Base-by-base conservation (phyloP, 2,329 filamentous ascomycete species). In the Apiospora rasikravindrae region DNA sequence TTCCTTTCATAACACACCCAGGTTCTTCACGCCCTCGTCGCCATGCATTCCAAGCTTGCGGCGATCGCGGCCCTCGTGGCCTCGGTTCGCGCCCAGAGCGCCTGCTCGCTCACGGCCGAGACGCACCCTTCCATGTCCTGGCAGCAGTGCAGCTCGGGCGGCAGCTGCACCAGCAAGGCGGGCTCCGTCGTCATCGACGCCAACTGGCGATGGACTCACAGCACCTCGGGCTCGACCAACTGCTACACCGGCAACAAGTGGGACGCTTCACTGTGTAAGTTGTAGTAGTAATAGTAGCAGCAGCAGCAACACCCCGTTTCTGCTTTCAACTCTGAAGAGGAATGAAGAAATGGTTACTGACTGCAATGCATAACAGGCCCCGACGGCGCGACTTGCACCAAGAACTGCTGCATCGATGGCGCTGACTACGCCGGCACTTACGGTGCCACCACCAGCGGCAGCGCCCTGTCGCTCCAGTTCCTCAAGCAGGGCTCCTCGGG, bases 121-220 rank as follows among this genome's bases (percentile, higher is more conserved):
- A 80, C 76, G n/a, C 86, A 88, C 74, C 86, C 86, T 47, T 73
- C 82, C 40, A 76, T 88, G 77, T 82, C 81, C 70, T 86, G 84
- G 82, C 79, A 84, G 73, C 80, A 82, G 72, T 88, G 86, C 77
- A 80, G 84, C 19, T 76, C 77, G 2, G 80, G 76, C 29, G 83
- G 84, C 67, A 80, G 80, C 71, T 88, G 86, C 78, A 83, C 81
- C 8, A 80, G 78, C 26, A 80, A 84, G 74, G 76, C 77, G 57
- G 84, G 84, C 57, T 83, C 82, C 49, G 82, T 88, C 57, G 83
- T 85, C 51, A 77, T 88, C 74, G 86, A 88, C 73, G 75, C 85
- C 72, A 87, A 87, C 80, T 88, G 86, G 86, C 84, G 86, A 73
- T 88, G 86, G 86, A 79, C 86, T 69, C 85, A 87, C 79, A 75